Conservation (phyloP, 495 filamentous ascomycete species). For the Tuber aestivum region DNA sequence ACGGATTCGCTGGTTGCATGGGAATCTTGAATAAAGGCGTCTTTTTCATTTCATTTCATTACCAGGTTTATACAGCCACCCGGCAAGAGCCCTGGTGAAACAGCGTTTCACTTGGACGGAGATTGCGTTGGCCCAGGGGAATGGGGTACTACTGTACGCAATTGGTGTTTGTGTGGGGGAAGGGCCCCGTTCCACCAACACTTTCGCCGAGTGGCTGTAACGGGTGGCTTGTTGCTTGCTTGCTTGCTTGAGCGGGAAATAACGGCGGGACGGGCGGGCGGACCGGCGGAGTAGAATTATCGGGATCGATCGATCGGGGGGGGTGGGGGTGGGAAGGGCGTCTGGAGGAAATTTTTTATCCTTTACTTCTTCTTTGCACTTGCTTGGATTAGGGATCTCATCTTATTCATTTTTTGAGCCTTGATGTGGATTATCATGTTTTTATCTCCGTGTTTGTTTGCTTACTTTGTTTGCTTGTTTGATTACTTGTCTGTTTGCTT, state of each 20-base stretch:
- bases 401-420: background rate
- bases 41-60: background rate
- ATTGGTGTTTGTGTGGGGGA: background rate
- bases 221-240: background rate
- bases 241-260: background rate
- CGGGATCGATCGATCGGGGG: background rate
- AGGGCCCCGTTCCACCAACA: too few species aligned
- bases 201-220: background rate
- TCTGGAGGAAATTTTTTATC: background rate
- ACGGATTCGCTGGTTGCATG: background rate
- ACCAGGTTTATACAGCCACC: background rate
- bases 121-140: background rate
- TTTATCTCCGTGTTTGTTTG: background rate
- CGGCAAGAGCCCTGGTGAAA: background rate
- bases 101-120: background rate
- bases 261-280: background rate
- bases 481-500: background rate
- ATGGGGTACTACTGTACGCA: too few species aligned
- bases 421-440: background rate
- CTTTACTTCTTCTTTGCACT: background rate
- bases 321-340: background rate
- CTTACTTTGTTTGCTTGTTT: background rate
- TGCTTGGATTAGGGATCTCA: background rate
- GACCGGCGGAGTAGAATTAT: background rate
- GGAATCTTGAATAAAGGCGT: slow-evolving; percentile 2